Evolutionary conservation across 2,329 filamentous ascomycete species (phyloP).

Genomic region (Raffaelea ambrosiae): DNA sequence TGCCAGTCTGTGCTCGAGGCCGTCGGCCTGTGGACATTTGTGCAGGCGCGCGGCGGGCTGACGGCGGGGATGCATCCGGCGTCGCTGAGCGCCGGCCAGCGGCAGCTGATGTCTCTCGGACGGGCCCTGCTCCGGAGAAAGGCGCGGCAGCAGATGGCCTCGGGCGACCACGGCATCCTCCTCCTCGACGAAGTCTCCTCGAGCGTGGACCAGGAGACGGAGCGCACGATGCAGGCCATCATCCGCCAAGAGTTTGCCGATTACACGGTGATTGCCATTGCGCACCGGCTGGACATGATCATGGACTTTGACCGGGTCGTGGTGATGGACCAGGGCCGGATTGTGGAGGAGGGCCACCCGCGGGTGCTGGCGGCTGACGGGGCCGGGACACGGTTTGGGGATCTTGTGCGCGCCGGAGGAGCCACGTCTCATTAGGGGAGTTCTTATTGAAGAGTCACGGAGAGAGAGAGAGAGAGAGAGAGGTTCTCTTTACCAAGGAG

Average conservation of each 20-base stretch:
- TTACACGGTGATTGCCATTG: constrained; percentile 45
- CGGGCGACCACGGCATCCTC: constrained; percentile 16
- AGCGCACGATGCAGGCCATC: constrained; percentile 30
- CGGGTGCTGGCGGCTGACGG: background rate
- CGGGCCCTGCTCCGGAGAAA: constrained; percentile 42
- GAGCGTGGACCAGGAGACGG: constrained; percentile 31
- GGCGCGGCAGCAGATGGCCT: background rate
- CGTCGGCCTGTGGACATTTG: constrained; percentile 23
- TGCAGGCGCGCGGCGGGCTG: constrained; percentile 25
- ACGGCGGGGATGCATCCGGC: constrained; percentile 27
- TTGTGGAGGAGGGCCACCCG: constrained; percentile 3
- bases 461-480: too few relatives aligned
- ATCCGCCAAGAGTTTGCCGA: constrained; percentile 27
- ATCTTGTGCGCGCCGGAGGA: background rate
- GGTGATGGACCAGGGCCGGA: constrained; percentile 35
- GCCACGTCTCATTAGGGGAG: too few relatives aligned
- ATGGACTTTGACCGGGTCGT: constrained; percentile 43
- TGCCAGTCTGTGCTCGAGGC: constrained; percentile 15
- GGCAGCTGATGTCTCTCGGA: constrained; percentile 54
- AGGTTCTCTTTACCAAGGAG: too few relatives aligned
- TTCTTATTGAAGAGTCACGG: too few relatives aligned
- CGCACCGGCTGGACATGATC: constrained; percentile 39
- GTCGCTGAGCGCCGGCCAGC: constrained; percentile 35
- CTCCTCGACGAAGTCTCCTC: constrained; percentile 33
- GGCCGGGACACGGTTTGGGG: background rate